phyloP scores from a whole-genome alignment of 106 monocot species.

The Dendrobium huoshanense region DNA sequence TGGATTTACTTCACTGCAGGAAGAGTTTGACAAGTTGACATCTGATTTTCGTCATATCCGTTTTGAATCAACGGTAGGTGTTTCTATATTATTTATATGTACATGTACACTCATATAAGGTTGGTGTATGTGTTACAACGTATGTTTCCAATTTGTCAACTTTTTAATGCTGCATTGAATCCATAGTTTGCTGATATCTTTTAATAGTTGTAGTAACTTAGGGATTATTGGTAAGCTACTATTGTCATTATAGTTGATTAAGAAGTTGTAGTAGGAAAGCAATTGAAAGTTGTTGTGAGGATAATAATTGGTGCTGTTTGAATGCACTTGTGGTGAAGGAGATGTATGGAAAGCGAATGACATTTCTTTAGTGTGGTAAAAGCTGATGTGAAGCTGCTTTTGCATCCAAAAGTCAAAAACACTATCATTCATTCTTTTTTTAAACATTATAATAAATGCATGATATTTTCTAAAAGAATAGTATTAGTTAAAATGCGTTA shows the following conservation, averaged over 20 bases:
- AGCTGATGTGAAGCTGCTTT: too few species aligned
- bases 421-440: too few species aligned
- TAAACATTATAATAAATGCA: not conserved
- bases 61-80: constrained; percentile 95
- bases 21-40: constrained; percentile 70
- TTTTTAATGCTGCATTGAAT: not conserved
- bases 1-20: constrained; percentile 38
- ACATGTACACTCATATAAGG: not conserved
- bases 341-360: not conserved
- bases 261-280: not conserved
- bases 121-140: not conserved
- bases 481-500: not conserved
- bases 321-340: not conserved
- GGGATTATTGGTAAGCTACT: too few species aligned
- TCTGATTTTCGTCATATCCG: constrained; percentile 63
- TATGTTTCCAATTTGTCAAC: not conserved
- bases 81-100: constrained; percentile 1
- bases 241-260: not conserved
- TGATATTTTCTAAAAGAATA: not conserved
- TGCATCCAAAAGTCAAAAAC: too few species aligned
- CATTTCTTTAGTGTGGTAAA: not conserved
- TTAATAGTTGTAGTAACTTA: not conserved
- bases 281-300: not conserved
- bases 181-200: not conserved
- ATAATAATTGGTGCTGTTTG: not conserved